These are phyloP conservation scores for Stephania cephalantha DNA, from an alignment of 164 flowering plant genomes.

Conservation along the genomic window DNA sequence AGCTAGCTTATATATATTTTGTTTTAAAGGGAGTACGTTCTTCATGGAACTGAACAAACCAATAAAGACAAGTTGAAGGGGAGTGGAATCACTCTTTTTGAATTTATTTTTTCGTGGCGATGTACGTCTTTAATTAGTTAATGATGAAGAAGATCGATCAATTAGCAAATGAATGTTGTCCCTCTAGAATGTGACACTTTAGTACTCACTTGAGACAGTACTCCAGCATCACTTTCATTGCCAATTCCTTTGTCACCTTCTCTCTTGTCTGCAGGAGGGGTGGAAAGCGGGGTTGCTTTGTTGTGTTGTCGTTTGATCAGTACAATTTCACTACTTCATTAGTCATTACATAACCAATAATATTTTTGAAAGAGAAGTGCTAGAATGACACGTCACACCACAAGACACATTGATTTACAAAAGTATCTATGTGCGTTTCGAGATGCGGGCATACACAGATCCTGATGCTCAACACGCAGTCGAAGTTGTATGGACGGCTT, in stretches of 20 bases:
- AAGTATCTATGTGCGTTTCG: no score
- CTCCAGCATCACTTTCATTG: neutral
- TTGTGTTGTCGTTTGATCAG: neutral
- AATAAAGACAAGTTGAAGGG: neutral
- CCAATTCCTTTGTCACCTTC: neutral
- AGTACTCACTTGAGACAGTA: neutral
- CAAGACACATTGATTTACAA: no score
- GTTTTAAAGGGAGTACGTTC: no score
- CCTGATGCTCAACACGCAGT: no score
- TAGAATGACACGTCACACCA: no score
- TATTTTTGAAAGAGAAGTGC: no score
- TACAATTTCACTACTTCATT: no score
- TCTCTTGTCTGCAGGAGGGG: neutral
- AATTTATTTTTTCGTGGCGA: neutral
- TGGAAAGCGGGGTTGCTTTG: neutral
- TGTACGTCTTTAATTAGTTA: neutral
- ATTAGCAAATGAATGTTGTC: neutral
- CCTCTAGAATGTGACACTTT: neutral
- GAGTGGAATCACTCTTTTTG: neutral
- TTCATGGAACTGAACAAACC: neutral
- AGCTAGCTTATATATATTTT: no score
- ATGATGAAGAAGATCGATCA: neutral
- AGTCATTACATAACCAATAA: no score
- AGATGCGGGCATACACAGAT: no score
- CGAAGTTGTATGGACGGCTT: no score